Evolutionary conservation across 441 rosid genomes (phyloP).

Genomic region (Populus tomentosa): DNA sequence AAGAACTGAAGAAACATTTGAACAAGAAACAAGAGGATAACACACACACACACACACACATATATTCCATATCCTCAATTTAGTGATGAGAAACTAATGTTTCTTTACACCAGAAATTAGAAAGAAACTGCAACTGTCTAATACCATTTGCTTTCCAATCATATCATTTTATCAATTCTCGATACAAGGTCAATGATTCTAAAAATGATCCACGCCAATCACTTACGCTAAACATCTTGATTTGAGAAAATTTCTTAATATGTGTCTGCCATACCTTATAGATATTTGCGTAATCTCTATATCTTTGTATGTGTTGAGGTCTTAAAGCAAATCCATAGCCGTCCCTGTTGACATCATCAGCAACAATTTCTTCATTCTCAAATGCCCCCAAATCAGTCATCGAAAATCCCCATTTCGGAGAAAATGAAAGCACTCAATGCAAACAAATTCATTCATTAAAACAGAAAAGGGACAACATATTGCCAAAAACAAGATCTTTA

Average conservation of each 20-base stretch:
- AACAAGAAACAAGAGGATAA: not conserved
- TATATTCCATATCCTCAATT: not conserved
- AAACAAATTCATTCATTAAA: not conserved
- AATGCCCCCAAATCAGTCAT: not conserved
- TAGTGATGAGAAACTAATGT: not conserved
- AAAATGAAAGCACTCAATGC: not conserved
- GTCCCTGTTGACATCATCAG: constrained; percentile 55
- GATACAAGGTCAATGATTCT: not conserved
- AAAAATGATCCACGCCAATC: not conserved
- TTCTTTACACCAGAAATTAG: constrained; percentile 4
- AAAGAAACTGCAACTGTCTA: not conserved
- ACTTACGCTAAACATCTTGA: not conserved
- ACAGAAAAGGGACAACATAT: not conserved
- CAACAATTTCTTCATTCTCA: not conserved
- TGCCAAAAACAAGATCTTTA: not conserved
- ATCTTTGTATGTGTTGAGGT: constrained; percentile 94
- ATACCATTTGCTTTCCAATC: not conserved
- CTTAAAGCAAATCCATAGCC: constrained; percentile 96
- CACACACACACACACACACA: too few relatives aligned
- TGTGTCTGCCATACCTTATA: constrained; percentile 56
- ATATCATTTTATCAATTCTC: not conserved
- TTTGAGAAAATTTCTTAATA: not conserved
- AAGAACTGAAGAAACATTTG: not conserved
- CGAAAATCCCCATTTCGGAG: not conserved
- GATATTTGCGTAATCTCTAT: constrained; percentile 76